Conservation (phyloP, 2,329 filamentous ascomycete species). For the Penicillium sp. region DNA sequence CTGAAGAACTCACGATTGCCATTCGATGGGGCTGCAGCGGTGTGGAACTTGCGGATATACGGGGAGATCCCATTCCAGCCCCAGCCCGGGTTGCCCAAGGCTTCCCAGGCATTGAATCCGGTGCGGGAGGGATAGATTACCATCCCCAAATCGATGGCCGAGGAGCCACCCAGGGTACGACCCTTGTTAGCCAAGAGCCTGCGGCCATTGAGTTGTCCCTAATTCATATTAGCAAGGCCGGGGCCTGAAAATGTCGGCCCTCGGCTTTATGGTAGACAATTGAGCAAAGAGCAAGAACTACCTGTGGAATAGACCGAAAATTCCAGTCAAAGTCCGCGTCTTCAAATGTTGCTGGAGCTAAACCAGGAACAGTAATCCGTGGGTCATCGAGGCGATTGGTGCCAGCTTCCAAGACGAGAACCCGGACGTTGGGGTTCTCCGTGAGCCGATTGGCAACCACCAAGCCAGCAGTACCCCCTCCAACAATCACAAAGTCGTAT, state of each 20-base stretch:
- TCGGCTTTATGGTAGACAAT: not conserved
- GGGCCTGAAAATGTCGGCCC: too few species aligned
- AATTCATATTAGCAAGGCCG: not conserved
- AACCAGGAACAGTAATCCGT: conserved; percentile 13
- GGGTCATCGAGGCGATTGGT: conserved; percentile 18
- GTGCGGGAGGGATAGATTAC: conserved; percentile 21
- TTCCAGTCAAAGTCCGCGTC: conserved; percentile 20
- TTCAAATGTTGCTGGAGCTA: conserved; percentile 9
- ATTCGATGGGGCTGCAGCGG: conserved; percentile 18
- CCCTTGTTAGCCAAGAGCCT: conserved; percentile 43
- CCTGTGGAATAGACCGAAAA: conserved; percentile 8
- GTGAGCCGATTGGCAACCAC: conserved; percentile 27
- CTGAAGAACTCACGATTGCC: not conserved
- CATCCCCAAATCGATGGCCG: conserved; percentile 42
- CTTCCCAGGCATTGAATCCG: conserved; percentile 46
- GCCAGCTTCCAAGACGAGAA: conserved; percentile 27
- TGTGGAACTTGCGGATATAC: conserved; percentile 48
- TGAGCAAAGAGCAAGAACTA: not conserved
- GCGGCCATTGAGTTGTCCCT: conserved; percentile 36
- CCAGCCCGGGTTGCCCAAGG: conserved; percentile 46
- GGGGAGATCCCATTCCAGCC: conserved; percentile 45
- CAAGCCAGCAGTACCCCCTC: conserved; percentile 30
- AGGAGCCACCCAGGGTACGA: conserved; percentile 49
- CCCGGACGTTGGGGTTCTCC: conserved; percentile 21
- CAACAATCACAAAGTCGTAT: conserved; percentile 28